These are phyloP conservation scores for Kazachstania sp. DNA, from an alignment of 1,139 yeast genomes.

Conservation along the genomic window DNA sequence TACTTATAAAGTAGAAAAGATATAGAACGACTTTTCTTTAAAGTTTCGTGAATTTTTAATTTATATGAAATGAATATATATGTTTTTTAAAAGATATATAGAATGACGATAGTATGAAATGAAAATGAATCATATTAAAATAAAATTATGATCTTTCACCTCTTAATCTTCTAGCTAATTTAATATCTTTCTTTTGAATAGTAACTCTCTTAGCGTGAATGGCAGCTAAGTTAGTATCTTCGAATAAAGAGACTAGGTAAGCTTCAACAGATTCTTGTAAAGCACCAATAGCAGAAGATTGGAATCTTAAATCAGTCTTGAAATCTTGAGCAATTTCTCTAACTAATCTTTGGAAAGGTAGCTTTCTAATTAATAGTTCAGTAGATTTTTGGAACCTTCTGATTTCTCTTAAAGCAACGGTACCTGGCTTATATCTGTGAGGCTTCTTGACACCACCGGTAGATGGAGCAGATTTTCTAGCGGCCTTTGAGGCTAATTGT, in stretches of 20 bases:
- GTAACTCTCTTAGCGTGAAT: constrained; percentile 99
- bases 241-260: constrained; percentile 80
- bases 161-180: constrained; percentile 98
- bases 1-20: too few species aligned
- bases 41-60: not conserved
- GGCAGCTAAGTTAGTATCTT: constrained; percentile 98
- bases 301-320: constrained; percentile 97
- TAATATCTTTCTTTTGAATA: constrained; percentile 98
- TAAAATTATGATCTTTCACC: constrained; percentile 71
- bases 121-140: not conserved
- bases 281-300: constrained; percentile 97
- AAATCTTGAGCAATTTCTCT: constrained; percentile 97
- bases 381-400: constrained; percentile 99
- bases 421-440: constrained; percentile 99
- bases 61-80: not conserved
- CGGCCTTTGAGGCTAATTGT: constrained; percentile 98
- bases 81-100: not conserved
- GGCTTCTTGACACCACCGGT: constrained; percentile 99
- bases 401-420: constrained; percentile 98
- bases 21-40: too few species aligned
- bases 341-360: constrained; percentile 98
- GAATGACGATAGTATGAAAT: not conserved
- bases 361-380: constrained; percentile 92
- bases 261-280: constrained; percentile 99
- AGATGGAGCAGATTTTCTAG: constrained; percentile 96